These are phyloP conservation scores for Penicillium subrubescens DNA, from an alignment of 495 filamentous ascomycete genomes.

Conservation along the genomic window DNA sequence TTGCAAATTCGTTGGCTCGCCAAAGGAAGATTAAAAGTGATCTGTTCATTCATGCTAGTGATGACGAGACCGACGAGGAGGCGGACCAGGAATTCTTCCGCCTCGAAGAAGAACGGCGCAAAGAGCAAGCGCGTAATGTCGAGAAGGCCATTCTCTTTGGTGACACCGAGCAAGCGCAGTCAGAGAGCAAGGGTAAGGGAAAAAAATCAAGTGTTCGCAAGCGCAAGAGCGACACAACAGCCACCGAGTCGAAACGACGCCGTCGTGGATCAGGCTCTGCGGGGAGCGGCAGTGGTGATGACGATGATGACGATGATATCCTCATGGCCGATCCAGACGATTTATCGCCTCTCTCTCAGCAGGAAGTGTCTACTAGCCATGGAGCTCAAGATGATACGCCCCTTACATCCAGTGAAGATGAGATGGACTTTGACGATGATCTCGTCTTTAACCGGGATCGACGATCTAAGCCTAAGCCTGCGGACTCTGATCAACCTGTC, in stretches of 20 bases:
- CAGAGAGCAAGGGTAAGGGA: constrained; percentile 24
- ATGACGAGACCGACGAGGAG: constrained; percentile 76
- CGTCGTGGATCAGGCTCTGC: constrained; percentile 31
- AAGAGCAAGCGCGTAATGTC: constrained; percentile 51
- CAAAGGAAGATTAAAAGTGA: constrained; percentile 79
- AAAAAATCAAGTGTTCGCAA: constrained; percentile 33
- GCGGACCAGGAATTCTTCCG: constrained; percentile 69
- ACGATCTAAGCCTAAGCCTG: constrained; percentile 16
- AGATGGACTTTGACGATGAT: constrained; percentile 43
- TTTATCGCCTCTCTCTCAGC: constrained; percentile 23
- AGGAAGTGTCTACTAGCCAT: constrained; percentile 23
- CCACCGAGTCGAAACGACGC: constrained; percentile 36
- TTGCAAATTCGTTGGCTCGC: constrained; percentile 62
- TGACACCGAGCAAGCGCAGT: constrained; percentile 43
- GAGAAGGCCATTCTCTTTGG: constrained; percentile 56
- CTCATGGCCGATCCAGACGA: constrained; percentile 36
- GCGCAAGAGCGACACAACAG: constrained; percentile 32
- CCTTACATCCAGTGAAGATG: constrained; percentile 35
- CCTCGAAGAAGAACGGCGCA: constrained; percentile 61
- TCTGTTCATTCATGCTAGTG: constrained; percentile 74
- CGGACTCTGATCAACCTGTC: constrained; percentile 10
- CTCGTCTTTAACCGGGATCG: constrained; percentile 38
- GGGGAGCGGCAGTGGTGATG: constrained; percentile 15
- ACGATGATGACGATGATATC: constrained; percentile 38
- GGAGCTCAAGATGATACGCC: constrained; percentile 32